A percentile compares a stretch with the other conserved stretches of the same genome.
These are phyloP conservation scores for Cryphonectria radicalis DNA, from an alignment of 2,329 filamentous ascomycete genomes.

Conservation along the genomic window DNA sequence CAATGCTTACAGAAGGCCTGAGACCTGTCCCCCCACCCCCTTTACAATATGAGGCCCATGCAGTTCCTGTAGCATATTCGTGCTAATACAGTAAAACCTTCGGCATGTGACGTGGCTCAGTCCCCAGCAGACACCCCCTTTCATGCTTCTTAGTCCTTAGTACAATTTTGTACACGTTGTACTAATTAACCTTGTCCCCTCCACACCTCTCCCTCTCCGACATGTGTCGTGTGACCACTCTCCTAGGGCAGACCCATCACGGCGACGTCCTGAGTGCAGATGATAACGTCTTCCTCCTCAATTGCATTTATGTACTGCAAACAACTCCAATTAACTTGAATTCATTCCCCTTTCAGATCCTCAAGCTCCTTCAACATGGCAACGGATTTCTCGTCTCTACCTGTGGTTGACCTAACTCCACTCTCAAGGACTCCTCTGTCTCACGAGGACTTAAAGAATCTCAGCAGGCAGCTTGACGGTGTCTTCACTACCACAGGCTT, in stretches of 20 bases:
- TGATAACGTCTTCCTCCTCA: neutral
- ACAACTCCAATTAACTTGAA: neutral
- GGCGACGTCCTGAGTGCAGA: neutral
- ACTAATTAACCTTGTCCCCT: neutral
- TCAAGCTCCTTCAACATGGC: neutral
- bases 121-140: neutral
- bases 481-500: constrained; percentile 51
- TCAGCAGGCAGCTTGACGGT: constrained; percentile 40
- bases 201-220: neutral
- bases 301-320: neutral
- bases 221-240: constrained; percentile 1
- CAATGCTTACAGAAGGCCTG: too few species aligned
- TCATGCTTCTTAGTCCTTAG: neutral
- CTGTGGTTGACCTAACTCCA: constrained; percentile 4
- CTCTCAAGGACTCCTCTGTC: neutral
- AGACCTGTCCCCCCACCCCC: too few species aligned
- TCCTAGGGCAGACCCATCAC: neutral
- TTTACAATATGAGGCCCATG: too few species aligned
- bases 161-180: neutral
- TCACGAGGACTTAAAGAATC: neutral
- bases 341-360: neutral
- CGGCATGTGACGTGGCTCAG: neutral
- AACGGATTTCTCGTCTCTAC: neutral
- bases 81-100: neutral
- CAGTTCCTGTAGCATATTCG: neutral